phyloP scores from a whole-genome alignment of 192 early-diverging fungal genomes.

The Backusella australiensis region DNA sequence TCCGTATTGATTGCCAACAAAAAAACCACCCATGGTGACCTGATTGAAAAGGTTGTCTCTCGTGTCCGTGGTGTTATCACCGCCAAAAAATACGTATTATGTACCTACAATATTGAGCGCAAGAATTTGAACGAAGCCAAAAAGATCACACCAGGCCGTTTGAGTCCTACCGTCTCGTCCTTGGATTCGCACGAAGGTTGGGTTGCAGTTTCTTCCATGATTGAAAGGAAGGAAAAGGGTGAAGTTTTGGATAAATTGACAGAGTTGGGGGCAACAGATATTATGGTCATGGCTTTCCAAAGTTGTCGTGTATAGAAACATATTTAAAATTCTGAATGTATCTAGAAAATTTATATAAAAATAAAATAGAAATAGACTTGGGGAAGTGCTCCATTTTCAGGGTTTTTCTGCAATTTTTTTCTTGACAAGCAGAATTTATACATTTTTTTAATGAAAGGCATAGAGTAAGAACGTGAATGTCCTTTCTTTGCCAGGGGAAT shows the following conservation, averaged over 20 bases:
- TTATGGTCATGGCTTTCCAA: slow-evolving; percentile 77
- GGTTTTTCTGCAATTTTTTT: neutral
- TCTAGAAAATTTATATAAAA: too few relatives aligned
- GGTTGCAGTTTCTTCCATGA: slow-evolving; percentile 92
- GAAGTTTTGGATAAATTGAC: slow-evolving; percentile 90
- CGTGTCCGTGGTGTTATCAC: slow-evolving; percentile 91
- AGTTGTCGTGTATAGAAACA: slow-evolving; percentile 68
- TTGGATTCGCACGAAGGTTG: slow-evolving; percentile 78
- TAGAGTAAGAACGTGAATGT: too few relatives aligned
- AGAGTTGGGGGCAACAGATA: slow-evolving; percentile 86
- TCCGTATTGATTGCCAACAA: slow-evolving; percentile 91
- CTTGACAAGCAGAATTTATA: neutral
- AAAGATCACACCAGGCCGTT: slow-evolving; percentile 87
- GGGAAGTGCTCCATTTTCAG: neutral
- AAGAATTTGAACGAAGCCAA: slow-evolving; percentile 60
- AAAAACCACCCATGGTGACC: slow-evolving; percentile 62
- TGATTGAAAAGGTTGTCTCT: slow-evolving; percentile 76
- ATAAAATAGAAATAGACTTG: too few relatives aligned
- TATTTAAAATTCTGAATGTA: neutral
- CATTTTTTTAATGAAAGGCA: too few relatives aligned
- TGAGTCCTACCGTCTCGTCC: slow-evolving; percentile 84
- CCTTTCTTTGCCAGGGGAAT: too few relatives aligned
- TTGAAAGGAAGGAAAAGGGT: slow-evolving; percentile 70
- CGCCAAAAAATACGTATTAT: slow-evolving; percentile 84
- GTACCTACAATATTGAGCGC: slow-evolving; percentile 88